Evolutionary conservation across 129 eudicot species (phyloP).

Genomic region (Flaveria brownii): DNA sequence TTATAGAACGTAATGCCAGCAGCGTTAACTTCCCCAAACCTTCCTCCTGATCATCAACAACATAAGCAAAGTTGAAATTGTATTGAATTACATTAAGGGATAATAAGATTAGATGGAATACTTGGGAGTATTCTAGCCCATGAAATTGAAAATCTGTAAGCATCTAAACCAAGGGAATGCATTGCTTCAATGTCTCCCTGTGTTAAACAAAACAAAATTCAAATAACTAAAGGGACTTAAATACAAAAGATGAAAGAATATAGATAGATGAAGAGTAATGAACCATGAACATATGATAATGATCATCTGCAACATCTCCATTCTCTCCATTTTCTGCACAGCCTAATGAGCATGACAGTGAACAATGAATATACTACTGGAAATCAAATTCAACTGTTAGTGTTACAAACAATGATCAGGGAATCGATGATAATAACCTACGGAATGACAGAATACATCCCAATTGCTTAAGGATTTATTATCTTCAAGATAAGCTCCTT

Average conservation of each 20-base stretch:
- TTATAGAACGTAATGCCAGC: conserved; percentile 62
- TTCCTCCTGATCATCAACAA: conserved; percentile 44
- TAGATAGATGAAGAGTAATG: not conserved
- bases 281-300: conserved; percentile 81
- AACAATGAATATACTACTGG: not conserved
- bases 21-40: conserved; percentile 59
- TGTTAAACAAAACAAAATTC: not conserved
- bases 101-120: not conserved
- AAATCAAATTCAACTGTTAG: not conserved
- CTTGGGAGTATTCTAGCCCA: conserved; percentile 85
- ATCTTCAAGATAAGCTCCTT: conserved; percentile 88
- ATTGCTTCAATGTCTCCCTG: conserved; percentile 78
- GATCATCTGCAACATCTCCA: conserved; percentile 78
- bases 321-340: conserved; percentile 51
- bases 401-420: not conserved
- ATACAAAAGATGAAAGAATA: not conserved
- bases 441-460: conserved; percentile 58
- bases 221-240: not conserved
- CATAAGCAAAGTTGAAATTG: not conserved
- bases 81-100: not conserved
- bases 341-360: conserved; percentile 9
- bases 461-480: conserved; percentile 69
- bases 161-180: conserved; percentile 65
- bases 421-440: conserved; percentile 29
- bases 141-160: conserved; percentile 78